Evolutionary conservation across 345 rosid species (phyloP).

Genomic region (Hibiscus mutabilis): DNA sequence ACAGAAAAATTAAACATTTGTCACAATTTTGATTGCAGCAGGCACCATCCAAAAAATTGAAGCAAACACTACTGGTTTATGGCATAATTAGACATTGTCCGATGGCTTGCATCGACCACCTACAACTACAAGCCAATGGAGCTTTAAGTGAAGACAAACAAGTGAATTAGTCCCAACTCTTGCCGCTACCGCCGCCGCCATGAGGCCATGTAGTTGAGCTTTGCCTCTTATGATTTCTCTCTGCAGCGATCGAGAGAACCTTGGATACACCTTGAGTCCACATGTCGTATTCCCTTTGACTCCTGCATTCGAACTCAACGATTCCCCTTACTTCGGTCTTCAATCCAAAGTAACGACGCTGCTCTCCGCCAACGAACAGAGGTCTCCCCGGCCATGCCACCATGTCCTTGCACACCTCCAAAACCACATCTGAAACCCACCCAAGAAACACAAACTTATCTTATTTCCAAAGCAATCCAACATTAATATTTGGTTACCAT

Average conservation of each 20-base stretch:
- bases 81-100: too few species aligned
- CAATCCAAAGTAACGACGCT: constrained; percentile 70
- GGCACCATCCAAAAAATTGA: too few species aligned
- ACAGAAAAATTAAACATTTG: too few species aligned
- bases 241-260: constrained; percentile 51
- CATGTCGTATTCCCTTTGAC: constrained; percentile 58
- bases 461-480: too few species aligned
- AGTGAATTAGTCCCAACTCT: not conserved
- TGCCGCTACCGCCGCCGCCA: not conserved
- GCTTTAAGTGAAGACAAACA: too few species aligned
- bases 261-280: constrained; percentile 76
- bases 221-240: constrained; percentile 31
- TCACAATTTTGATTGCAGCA: too few species aligned
- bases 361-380: constrained; percentile 53
- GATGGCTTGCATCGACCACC: too few species aligned
- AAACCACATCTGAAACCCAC: too few species aligned
- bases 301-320: constrained; percentile 80
- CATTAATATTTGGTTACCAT: not conserved
- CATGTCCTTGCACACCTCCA: too few species aligned
- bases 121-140: too few species aligned
- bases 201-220: constrained; percentile 20
- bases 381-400: constrained; percentile 88
- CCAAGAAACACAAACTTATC: too few species aligned
- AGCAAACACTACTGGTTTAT: too few species aligned
- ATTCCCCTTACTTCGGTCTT: constrained; percentile 62